Conservation (phyloP, 495 filamentous ascomycete genomes). For the Parathielavia hyrcaniae region DNA sequence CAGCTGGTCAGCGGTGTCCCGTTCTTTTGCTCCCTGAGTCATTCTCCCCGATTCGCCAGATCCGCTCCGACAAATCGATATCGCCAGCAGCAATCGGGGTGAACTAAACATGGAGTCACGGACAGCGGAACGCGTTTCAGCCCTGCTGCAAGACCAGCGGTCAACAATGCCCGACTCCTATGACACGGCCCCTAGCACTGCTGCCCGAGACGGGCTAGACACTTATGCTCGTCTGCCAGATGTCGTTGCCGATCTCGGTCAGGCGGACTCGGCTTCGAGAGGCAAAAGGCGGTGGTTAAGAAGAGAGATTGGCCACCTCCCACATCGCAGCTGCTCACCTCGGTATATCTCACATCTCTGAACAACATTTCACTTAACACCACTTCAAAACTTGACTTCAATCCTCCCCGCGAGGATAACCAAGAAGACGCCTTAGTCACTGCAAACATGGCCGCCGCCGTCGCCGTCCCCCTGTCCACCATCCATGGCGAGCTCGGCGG, state of each 20-base stretch:
- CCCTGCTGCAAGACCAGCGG: constrained; percentile 16
- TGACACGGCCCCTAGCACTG: constrained; percentile 9
- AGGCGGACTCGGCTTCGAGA: neutral
- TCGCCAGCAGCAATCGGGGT: neutral
- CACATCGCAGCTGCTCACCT: no score
- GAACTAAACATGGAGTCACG: neutral
- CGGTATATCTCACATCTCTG: no score
- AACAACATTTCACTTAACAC: no score
- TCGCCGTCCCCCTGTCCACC: constrained; percentile 30
- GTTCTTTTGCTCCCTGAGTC: neutral
- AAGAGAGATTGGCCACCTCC: neutral
- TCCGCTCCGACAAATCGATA: neutral
- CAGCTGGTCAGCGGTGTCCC: neutral
- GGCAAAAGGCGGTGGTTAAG: neutral
- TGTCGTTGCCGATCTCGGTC: neutral
- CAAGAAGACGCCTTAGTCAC: neutral
- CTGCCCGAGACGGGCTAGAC: constrained; percentile 14
- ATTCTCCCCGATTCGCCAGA: neutral
- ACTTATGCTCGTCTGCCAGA: neutral
- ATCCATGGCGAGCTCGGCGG: constrained; percentile 35
- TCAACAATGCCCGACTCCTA: constrained; percentile 22
- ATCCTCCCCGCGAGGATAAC: neutral
- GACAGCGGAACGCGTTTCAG: neutral
- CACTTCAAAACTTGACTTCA: neutral
- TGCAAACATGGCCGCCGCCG: constrained; percentile 31